A percentile compares a stretch with the other conserved stretches of the same genome.
These are phyloP conservation scores for Alternaria conjuncta DNA, from an alignment of 2,329 filamentous ascomycete genomes.

Conservation along the genomic window DNA sequence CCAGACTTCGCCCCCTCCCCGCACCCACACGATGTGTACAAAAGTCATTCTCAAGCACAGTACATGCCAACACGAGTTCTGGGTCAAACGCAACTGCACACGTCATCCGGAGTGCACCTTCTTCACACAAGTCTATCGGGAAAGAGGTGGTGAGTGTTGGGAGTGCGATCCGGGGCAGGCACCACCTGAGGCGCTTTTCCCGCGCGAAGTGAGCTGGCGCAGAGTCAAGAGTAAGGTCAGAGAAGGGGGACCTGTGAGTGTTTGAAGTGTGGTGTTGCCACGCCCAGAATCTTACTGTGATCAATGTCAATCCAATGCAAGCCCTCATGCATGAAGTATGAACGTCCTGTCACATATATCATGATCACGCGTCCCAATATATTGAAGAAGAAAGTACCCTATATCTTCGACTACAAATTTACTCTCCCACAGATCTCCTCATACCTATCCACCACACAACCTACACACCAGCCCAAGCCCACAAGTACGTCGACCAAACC, in stretches of 20 bases:
- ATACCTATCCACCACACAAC: background rate
- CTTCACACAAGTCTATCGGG: slow-evolving; percentile 23
- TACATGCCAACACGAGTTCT: slow-evolving; percentile 27
- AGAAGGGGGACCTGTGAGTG: slow-evolving; percentile 1
- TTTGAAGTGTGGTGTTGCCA: background rate
- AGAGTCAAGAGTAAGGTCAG: slow-evolving; percentile 11
- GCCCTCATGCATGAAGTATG: background rate
- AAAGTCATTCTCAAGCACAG: slow-evolving; percentile 28
- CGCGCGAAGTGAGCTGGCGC: slow-evolving; percentile 24
- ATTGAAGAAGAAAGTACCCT: background rate
- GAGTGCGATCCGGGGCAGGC: slow-evolving; percentile 31
- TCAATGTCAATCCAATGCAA: background rate
- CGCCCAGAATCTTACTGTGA: background rate
- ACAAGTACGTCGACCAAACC: background rate
- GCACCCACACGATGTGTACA: slow-evolving; percentile 24
- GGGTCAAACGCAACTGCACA: slow-evolving; percentile 26
- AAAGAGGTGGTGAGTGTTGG: slow-evolving; percentile 31
- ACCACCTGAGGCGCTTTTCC: slow-evolving; percentile 29
- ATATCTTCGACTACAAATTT: background rate
- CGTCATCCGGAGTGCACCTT: slow-evolving; percentile 20
- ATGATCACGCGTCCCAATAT: background rate
- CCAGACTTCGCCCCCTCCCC: background rate
- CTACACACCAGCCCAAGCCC: background rate
- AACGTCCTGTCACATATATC: background rate
- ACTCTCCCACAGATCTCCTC: background rate